A percentile compares a stretch with the other conserved stretches of the same genome.
phyloP scores from a whole-genome alignment of 805 yeast genomes.

The Yarrowia sp. region DNA sequence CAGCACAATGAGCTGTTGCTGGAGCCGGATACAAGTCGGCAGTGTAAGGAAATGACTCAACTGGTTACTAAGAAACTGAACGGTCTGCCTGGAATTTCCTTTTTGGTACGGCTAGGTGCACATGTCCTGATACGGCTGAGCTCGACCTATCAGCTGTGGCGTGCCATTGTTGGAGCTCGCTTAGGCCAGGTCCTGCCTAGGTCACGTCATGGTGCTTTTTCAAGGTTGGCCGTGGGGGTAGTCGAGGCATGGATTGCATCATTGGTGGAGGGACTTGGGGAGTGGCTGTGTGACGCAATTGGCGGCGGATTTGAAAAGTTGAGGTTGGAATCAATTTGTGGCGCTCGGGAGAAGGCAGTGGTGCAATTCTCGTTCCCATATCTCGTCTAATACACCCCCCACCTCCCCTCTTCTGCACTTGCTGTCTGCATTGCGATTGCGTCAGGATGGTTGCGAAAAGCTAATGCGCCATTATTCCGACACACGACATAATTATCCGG shows the following conservation, averaged over 20 bases:
- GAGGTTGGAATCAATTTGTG: not conserved
- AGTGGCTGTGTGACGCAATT: not conserved
- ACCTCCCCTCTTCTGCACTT: not conserved
- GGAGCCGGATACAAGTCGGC: not conserved
- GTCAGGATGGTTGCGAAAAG: conserved; percentile 23
- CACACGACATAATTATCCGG: conserved; percentile 10
- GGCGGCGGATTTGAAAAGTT: too few relatives aligned
- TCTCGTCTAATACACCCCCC: not conserved
- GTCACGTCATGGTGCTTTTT: conserved; percentile 27
- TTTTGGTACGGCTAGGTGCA: not conserved
- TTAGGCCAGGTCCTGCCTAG: conserved; percentile 2
- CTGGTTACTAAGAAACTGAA: too few relatives aligned
- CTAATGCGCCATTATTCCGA: conserved; percentile 30
- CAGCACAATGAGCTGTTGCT: too few relatives aligned
- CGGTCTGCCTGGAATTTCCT: too few relatives aligned
- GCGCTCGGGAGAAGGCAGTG: not conserved
- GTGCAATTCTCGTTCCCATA: too few relatives aligned
- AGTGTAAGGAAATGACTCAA: not conserved
- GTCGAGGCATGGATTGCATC: conserved; percentile 12
- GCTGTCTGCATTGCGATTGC: conserved; percentile 22
- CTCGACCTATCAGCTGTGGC: conserved; percentile 12
- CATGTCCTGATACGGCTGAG: not conserved
- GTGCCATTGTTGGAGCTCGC: not conserved
- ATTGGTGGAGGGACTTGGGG: not conserved
- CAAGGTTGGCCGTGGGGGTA: conserved; percentile 30